phyloP scores from a whole-genome alignment of 163 green algal species.

The Scenedesmus sp. region DNA sequence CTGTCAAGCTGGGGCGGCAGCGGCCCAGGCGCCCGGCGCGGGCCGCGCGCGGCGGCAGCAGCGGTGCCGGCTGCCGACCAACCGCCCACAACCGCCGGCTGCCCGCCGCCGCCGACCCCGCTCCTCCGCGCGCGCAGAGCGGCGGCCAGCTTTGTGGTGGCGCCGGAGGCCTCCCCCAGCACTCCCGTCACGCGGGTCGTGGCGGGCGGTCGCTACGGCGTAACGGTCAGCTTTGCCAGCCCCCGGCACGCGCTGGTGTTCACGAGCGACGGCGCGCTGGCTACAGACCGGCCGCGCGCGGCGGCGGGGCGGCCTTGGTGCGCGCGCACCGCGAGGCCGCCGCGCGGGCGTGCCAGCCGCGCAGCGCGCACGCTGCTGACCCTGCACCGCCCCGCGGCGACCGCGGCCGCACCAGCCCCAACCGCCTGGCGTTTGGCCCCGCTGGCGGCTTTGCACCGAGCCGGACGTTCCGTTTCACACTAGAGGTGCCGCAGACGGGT shows the following conservation, averaged over 20 bases:
- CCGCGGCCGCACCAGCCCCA: constrained; percentile 2
- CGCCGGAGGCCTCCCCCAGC: background rate
- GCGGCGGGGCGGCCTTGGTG: background rate
- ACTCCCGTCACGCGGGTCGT: background rate
- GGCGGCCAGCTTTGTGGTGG: background rate
- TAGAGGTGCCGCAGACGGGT: background rate
- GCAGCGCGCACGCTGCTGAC: background rate
- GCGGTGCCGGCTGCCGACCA: background rate
- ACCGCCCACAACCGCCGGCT: background rate
- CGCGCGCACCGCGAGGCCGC: background rate
- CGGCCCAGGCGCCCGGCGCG: background rate
- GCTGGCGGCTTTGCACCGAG: background rate
- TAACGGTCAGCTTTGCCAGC: background rate
- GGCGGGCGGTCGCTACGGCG: background rate
- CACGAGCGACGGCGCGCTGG: background rate
- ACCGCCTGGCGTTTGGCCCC: constrained; percentile 25
- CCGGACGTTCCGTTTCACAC: background rate
- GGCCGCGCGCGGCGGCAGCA: background rate
- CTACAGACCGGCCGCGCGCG: background rate
- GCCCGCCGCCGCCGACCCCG: background rate
- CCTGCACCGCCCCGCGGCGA: background rate
- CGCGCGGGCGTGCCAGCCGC: background rate
- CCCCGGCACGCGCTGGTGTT: constrained; percentile 15
- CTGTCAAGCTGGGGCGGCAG: background rate
- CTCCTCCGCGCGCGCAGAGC: background rate